Evolutionary conservation across 2,329 filamentous ascomycete species (phyloP), one percentile per base, ranked within the genome.

Genomic region (Talaromyces islandicus): DNA sequence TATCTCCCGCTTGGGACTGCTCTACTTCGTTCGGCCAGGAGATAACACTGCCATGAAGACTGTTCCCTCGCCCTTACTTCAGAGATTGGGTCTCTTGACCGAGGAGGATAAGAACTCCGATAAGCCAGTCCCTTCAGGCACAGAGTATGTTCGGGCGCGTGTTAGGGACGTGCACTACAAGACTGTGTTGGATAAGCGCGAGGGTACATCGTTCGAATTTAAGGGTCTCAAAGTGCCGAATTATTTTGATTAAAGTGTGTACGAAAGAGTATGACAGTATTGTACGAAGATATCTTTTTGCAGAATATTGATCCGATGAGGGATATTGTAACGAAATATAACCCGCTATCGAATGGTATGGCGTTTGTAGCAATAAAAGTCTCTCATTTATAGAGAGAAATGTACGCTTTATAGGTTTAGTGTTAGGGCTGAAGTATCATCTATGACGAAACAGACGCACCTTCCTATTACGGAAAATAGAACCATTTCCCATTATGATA

Each of bases 161-260:
- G 78, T 80, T 25, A 78, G 74, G 66, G 77, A 80, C 63, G 77
- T 80, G 35, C 78, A 80, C 64, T 61, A 78, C 58, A 79, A 77
- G 69, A 75, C 71, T 7, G 76, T 80, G 5, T 46, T 79, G 41
- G 75, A 78, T 32, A 77, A 74, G 58, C 69, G 77, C 17, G 76
- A 77, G 38, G 77, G 77, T 1, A 80, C 77, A 2, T 69, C 71
- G 5, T 79, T 80, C 55, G 72, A 78, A 61, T 79, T 77, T 64
- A 77, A 77, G 57, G 75, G 75, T 2, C 56, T 77, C 56, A 74
- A 72, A 50, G 74, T 76, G 14, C 67, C 70, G 51, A 76, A 75
- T 60, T 68, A 75, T 57, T 76, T 75, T 52, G 56, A 63, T 24
- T 67, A 60, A 51, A 41, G 17, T 1, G 7, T 46, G 43, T 46